Base-by-base conservation (phyloP, 345 rosid genomes). In the Pseudoturritis turrita region DNA sequence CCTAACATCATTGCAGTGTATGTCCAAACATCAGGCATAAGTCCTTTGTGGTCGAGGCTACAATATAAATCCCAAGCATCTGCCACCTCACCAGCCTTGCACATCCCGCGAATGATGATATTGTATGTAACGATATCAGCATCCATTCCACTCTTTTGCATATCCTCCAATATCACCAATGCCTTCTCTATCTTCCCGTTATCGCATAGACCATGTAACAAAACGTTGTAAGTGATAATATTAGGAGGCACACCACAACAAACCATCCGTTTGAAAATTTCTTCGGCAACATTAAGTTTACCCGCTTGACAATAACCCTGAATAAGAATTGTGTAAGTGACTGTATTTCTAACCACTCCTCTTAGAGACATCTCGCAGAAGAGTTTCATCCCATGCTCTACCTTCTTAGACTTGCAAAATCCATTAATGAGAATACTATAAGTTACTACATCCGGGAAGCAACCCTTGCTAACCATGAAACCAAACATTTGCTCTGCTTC, bases 391-490 rank as follows among this genome's bases (percentile, higher is more conserved):
- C 85, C 87, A 37, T 70, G 54, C 59, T 81, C 80, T 17, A 83
- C 51, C 46, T 53, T 64, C 55, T 43, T 75, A 26, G 59, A 70
- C 73, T 78, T 53, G 70, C 85, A 78, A 43, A 56, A 81, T 3
- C 85, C 81, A 52, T 72, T 41, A 15, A 86, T 55, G 26, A 86
- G 60, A 25, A 77, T 45, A 62, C 67, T 77, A 40, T 74, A 80
- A 28, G 84, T 80, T 7, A 65, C 66, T 14, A 69, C 71, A 58
- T 72, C 59, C 1, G 83, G 83, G 12, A 68, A 74, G 28, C 70
- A 67, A 8, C 80, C 72, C 1, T 50, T 68, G 50, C 63, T 54
- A 39, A 62, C 71, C 80, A 82, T 77, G 10, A 50, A 62, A 31
- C 33, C 28, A 7, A 79, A 71, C 53, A 79, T 29, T 19, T 52